Percentiles rank a stretch among this genome's conserved stretches.
phyloP scores from a whole-genome alignment of 2,329 filamentous ascomycete species.

The Plectosphaerella cucumerina region DNA sequence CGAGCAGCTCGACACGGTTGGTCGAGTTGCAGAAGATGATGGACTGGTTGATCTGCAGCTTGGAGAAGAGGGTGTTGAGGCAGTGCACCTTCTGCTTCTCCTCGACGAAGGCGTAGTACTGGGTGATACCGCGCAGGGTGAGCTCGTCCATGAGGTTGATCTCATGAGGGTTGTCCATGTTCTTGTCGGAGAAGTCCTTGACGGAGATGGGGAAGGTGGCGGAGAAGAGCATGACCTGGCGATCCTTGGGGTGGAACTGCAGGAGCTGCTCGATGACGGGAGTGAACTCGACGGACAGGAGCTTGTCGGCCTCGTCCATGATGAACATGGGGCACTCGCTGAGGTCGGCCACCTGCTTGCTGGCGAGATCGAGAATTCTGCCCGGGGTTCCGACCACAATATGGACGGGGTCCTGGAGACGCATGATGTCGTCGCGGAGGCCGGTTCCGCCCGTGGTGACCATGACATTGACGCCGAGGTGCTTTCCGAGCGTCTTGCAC shows the following conservation, averaged over 20 bases:
- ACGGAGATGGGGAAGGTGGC: constrained; percentile 97
- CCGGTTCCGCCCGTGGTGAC: constrained; percentile 96
- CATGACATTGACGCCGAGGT: constrained; percentile 97
- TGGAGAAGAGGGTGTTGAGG: constrained; percentile 96
- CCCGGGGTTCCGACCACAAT: constrained; percentile 97
- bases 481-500: constrained; percentile 97
- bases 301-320: constrained; percentile 99
- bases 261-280: constrained; percentile 95
- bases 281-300: constrained; percentile 94
- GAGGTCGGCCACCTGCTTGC: constrained; percentile 93
- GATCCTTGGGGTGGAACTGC: constrained; percentile 92
- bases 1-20: constrained; percentile 92
- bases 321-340: constrained; percentile 97
- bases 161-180: constrained; percentile 94
- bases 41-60: constrained; percentile 98
- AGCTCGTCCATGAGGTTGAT: constrained; percentile 99
- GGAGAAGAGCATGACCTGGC: constrained; percentile 98
- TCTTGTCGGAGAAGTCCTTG: constrained; percentile 97
- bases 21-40: constrained; percentile 99
- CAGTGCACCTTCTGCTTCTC: constrained; percentile 99
- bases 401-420: constrained; percentile 89
- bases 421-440: constrained; percentile 93
- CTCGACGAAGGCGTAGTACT: constrained; percentile 99
- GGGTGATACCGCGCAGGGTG: constrained; percentile 94
- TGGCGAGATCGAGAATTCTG: constrained; percentile 90